Evolutionary conservation across 176 grass and related monocot species (phyloP).

Genomic region (Cenchrus americanus): DNA sequence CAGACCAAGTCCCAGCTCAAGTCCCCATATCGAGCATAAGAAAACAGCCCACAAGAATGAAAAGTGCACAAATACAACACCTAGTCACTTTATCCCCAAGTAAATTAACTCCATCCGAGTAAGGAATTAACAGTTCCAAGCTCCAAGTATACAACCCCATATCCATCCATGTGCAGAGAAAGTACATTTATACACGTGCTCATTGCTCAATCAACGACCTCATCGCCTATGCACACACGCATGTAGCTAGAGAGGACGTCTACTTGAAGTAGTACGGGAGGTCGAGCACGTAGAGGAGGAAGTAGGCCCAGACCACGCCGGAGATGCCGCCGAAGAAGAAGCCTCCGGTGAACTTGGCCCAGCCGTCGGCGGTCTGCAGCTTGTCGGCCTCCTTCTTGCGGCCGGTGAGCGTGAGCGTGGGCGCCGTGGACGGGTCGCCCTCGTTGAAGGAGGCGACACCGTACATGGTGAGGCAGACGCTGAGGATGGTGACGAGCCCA

Average conservation of each 20-base stretch:
- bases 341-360: slow-evolving; percentile 82
- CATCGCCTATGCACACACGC: slow-evolving; percentile 13
- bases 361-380: slow-evolving; percentile 92
- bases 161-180: not conserved
- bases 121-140: slow-evolving; percentile 21
- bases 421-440: slow-evolving; percentile 75
- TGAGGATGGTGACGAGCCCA: slow-evolving; percentile 86
- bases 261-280: slow-evolving; percentile 99
- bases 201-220: not conserved
- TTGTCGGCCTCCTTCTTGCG: slow-evolving; percentile 97
- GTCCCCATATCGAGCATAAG: not conserved
- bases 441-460: slow-evolving; percentile 79
- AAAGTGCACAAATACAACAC: not conserved
- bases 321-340: slow-evolving; percentile 98
- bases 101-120: slow-evolving; percentile 12
- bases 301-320: slow-evolving; percentile 86
- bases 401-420: slow-evolving; percentile 78
- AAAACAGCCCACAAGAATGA: not conserved
- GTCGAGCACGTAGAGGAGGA: slow-evolving; percentile 96
- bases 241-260: not conserved
- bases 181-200: slow-evolving; percentile 43
- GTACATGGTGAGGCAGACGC: slow-evolving; percentile 91
- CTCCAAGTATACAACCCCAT: slow-evolving; percentile 21
- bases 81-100: not conserved
- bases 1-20: no score